Percentiles rank a stretch among this genome's conserved stretches.
These are phyloP conservation scores for Pythium rishiriense DNA, from an alignment of 352 stramenopile genomes.

Conservation along the genomic window DNA sequence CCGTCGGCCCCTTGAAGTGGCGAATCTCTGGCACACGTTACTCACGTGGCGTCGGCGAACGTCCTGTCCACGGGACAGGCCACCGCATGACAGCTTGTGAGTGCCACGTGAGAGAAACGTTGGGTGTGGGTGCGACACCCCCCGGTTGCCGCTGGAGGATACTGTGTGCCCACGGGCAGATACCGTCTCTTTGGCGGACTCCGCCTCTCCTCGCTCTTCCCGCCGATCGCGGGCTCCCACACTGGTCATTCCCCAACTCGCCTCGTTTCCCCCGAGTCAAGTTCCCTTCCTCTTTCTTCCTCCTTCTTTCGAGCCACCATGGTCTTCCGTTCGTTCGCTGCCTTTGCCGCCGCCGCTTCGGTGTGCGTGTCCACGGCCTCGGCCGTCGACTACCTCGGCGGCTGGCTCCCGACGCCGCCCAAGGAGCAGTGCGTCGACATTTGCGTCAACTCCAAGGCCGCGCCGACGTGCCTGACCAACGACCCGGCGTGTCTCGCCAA, in stretches of 20 bases:
- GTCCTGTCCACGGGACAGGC: slow-evolving; percentile 3
- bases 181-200: not conserved
- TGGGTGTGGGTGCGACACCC: slow-evolving; percentile 8
- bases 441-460: slow-evolving; percentile 59
- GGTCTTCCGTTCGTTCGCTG: slow-evolving; percentile 22
- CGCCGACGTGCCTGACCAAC: slow-evolving; percentile 58
- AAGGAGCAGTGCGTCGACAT: slow-evolving; percentile 72
- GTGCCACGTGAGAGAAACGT: not conserved
- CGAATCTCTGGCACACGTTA: not conserved
- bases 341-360: slow-evolving; percentile 5
- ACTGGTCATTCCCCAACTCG: slow-evolving; percentile 23
- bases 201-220: not conserved
- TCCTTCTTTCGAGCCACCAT: slow-evolving; percentile 10
- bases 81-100: slow-evolving; percentile 1
- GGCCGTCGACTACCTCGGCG: slow-evolving; percentile 60
- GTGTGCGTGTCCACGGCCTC: slow-evolving; percentile 19
- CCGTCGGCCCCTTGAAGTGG: not conserved
- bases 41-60: not conserved
- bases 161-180: not conserved
- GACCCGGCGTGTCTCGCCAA: slow-evolving; percentile 56
- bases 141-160: not conserved
- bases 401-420: slow-evolving; percentile 48
- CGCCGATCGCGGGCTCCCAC: not conserved
- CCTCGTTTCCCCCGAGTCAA: slow-evolving; percentile 8
- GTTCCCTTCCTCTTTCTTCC: not conserved